Percentiles rank a stretch among this genome's conserved stretches.
These are phyloP conservation scores for Globisporangium emineosum DNA, from an alignment of 352 stramenopile species.

Conservation along the genomic window DNA sequence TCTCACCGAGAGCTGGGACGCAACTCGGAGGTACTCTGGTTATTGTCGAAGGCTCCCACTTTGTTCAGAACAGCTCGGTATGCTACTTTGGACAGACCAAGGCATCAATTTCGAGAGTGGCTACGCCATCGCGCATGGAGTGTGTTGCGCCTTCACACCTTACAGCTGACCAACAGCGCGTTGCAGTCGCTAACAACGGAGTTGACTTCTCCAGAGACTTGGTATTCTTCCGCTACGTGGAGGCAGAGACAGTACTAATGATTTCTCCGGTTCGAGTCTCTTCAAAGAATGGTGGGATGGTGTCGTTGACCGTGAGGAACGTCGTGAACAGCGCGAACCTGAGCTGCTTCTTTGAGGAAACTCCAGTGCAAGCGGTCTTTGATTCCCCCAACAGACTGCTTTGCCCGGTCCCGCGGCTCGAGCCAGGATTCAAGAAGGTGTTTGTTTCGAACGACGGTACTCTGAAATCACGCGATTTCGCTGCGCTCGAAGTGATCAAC, in stretches of 20 bases:
- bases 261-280: slow-evolving; percentile 30
- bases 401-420: slow-evolving; percentile 32
- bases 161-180: slow-evolving; percentile 13
- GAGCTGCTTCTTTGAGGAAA: slow-evolving; percentile 56
- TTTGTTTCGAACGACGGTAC: slow-evolving; percentile 54
- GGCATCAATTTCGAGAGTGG: slow-evolving; percentile 20
- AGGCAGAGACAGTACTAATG: slow-evolving; percentile 41
- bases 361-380: slow-evolving; percentile 24
- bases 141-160: slow-evolving; percentile 39
- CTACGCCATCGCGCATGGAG: slow-evolving; percentile 36
- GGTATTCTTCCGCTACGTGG: slow-evolving; percentile 37
- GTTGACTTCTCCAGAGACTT: slow-evolving; percentile 44
- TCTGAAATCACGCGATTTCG: slow-evolving; percentile 38
- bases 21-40: slow-evolving; percentile 56
- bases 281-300: slow-evolving; percentile 28
- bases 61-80: slow-evolving; percentile 32
- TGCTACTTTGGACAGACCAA: slow-evolving; percentile 34
- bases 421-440: slow-evolving; percentile 27
- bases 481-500: slow-evolving; percentile 34
- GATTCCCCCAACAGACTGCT: slow-evolving; percentile 32
- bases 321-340: slow-evolving; percentile 31
- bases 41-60: slow-evolving; percentile 34
- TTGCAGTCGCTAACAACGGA: slow-evolving; percentile 68
- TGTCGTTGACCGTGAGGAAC: slow-evolving; percentile 41
- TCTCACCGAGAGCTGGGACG: slow-evolving; percentile 36